phyloP scores from a whole-genome alignment of 345 rosid genomes.

The Eucalyptus tenuipes region DNA sequence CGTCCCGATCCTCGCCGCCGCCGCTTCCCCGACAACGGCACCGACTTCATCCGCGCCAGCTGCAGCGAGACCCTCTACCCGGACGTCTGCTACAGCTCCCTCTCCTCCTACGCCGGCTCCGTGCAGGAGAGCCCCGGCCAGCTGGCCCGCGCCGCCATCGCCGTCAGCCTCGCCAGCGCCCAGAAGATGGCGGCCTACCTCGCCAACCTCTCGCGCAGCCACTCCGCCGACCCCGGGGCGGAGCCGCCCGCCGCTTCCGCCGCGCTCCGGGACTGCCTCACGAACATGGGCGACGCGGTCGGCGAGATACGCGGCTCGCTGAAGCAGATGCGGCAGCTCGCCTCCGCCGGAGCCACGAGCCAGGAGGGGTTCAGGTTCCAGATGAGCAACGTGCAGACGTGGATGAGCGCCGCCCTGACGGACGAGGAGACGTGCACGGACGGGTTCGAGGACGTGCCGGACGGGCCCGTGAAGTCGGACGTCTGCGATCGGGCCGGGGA shows the following conservation, averaged over 20 bases:
- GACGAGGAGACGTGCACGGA: constrained; percentile 78
- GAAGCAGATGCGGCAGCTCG: constrained; percentile 39
- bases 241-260: not conserved
- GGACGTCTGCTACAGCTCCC: constrained; percentile 53
- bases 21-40: not conserved
- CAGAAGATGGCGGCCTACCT: constrained; percentile 26
- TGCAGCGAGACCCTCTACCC: constrained; percentile 76
- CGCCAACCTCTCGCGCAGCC: constrained; percentile 40
- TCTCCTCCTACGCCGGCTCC: constrained; percentile 42
- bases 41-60: constrained; percentile 57
- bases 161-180: constrained; percentile 38
- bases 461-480: constrained; percentile 22
- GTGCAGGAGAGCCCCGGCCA: constrained; percentile 40
- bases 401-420: constrained; percentile 90
- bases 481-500: constrained; percentile 23
- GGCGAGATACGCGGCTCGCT: constrained; percentile 66
- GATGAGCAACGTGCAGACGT: constrained; percentile 70
- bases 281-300: constrained; percentile 66
- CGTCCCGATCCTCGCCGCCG: not conserved
- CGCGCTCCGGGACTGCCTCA: constrained; percentile 66
- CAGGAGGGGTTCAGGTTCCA: constrained; percentile 43
- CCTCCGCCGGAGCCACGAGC: not conserved
- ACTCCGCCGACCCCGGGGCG: constrained; percentile 21
- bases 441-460: constrained; percentile 50
- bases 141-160: constrained; percentile 51